Evolutionary conservation across 2,329 filamentous ascomycete species (phyloP).

Genomic region (Penicillium sclerotigenum): DNA sequence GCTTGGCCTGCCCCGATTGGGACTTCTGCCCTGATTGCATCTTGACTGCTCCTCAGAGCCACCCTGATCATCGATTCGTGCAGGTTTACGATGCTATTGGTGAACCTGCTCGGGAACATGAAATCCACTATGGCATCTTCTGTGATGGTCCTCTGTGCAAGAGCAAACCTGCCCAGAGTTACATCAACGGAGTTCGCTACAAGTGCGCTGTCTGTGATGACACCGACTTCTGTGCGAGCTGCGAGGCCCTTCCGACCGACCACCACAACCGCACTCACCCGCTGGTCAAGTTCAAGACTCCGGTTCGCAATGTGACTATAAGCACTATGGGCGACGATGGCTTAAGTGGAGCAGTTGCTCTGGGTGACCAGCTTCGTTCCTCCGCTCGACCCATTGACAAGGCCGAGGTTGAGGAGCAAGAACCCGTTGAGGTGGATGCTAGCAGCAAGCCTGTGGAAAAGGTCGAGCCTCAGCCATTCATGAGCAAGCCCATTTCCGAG

Average conservation of each 20-base stretch:
- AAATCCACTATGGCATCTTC: constrained; percentile 78
- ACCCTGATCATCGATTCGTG: constrained; percentile 83
- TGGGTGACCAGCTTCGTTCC: constrained; percentile 68
- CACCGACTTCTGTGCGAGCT: constrained; percentile 89
- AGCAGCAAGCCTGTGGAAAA: constrained; percentile 8
- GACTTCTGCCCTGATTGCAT: constrained; percentile 85
- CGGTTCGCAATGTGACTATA: constrained; percentile 82
- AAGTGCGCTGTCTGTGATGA: constrained; percentile 97
- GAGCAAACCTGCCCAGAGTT: constrained; percentile 43
- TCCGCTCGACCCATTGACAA: constrained; percentile 38
- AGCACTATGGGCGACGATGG: constrained; percentile 77
- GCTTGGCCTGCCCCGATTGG: constrained; percentile 94
- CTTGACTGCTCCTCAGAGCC: constrained; percentile 62
- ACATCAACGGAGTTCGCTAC: constrained; percentile 83
- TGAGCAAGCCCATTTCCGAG: background rate
- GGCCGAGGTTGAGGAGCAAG: constrained; percentile 27
- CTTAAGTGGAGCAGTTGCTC: constrained; percentile 59
- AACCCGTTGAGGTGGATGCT: constrained; percentile 21
- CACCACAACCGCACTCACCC: constrained; percentile 94
- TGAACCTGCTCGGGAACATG: constrained; percentile 44
- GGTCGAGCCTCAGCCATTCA: background rate
- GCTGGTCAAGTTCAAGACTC: constrained; percentile 93
- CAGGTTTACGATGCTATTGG: constrained; percentile 72
- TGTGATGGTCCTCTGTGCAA: constrained; percentile 91
- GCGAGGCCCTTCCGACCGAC: constrained; percentile 82